These are phyloP conservation scores for Agrocybe praecox DNA, from an alignment of 768 basidiomycete genomes.

Conservation along the genomic window DNA sequence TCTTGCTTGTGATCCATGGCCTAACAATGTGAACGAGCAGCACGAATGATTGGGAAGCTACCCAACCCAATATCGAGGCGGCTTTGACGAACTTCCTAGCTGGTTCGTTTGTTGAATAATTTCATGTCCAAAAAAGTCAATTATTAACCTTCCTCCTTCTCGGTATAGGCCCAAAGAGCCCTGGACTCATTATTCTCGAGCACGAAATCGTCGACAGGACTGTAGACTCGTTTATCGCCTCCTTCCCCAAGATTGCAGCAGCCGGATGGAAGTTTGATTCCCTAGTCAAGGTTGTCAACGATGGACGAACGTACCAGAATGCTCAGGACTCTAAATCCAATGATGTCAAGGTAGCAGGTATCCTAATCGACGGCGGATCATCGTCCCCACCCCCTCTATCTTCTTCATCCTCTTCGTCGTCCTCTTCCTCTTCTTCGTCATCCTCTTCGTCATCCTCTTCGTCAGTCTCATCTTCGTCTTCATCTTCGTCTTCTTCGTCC, in stretches of 20 bases:
- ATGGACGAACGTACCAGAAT: constrained; percentile 50
- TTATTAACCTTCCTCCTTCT: neutral
- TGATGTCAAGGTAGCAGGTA: constrained; percentile 30
- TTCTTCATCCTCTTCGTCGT: constrained; percentile 5
- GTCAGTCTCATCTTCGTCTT: neutral
- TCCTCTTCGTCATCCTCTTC: constrained; percentile 3
- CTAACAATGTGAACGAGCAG: constrained; percentile 35
- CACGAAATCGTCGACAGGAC: constrained; percentile 73
- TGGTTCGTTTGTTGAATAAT: constrained; percentile 31
- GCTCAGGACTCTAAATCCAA: constrained; percentile 34
- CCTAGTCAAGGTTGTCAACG: constrained; percentile 45
- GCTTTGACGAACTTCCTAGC: constrained; percentile 60
- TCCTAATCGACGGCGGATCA: constrained; percentile 15
- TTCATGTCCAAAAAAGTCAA: neutral
- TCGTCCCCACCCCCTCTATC: neutral
- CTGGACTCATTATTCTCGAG: constrained; percentile 83
- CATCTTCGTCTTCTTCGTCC: constrained; percentile 2
- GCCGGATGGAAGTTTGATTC: constrained; percentile 75
- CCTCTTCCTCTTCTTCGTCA: neutral
- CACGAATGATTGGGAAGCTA: constrained; percentile 78
- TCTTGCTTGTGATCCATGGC: neutral
- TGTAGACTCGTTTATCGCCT: constrained; percentile 66
- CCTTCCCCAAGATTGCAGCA: constrained; percentile 61
- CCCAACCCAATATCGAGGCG: constrained; percentile 44
- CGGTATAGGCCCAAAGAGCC: constrained; percentile 67